Evolutionary conservation across 495 filamentous ascomycete genomes (phyloP).

Genomic region (Corynascus novoguineensis): DNA sequence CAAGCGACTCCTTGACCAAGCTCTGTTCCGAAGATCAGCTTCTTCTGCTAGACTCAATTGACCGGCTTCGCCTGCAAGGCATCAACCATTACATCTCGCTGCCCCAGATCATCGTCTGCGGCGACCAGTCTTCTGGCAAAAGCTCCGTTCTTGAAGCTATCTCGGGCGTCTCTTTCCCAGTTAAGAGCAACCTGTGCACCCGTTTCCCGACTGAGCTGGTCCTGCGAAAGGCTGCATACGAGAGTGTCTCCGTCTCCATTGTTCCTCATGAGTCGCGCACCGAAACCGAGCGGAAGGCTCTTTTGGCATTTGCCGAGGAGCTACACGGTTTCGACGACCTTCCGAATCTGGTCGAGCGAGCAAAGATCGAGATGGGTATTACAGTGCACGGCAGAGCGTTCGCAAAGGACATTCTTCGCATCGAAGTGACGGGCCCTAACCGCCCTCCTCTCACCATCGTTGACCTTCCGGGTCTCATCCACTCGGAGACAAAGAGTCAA

Average conservation of each 20-base stretch:
- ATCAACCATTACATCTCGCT: slow-evolving; percentile 53
- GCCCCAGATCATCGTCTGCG: slow-evolving; percentile 65
- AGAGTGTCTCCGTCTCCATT: slow-evolving; percentile 42
- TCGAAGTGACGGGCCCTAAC: slow-evolving; percentile 60
- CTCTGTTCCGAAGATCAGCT: slow-evolving; percentile 40
- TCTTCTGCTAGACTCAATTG: slow-evolving; percentile 52
- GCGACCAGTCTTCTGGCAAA: slow-evolving; percentile 65
- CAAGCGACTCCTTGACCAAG: slow-evolving; percentile 21
- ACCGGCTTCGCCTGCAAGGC: slow-evolving; percentile 50
- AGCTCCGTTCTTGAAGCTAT: slow-evolving; percentile 70
- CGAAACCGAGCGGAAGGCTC: slow-evolving; percentile 20
- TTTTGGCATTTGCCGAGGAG: slow-evolving; percentile 22
- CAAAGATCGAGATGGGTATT: slow-evolving; percentile 30
- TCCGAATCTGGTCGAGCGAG: slow-evolving; percentile 41
- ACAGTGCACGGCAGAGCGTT: slow-evolving; percentile 40
- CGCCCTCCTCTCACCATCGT: slow-evolving; percentile 63
- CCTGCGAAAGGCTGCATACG: slow-evolving; percentile 37
- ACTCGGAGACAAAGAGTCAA: slow-evolving; percentile 47
- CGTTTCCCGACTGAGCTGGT: slow-evolving; percentile 62
- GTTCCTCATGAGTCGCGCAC: slow-evolving; percentile 30
- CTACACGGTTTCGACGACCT: slow-evolving; percentile 34
- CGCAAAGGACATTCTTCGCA: slow-evolving; percentile 58
- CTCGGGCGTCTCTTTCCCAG: slow-evolving; percentile 62
- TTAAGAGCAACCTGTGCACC: slow-evolving; percentile 57
- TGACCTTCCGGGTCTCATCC: slow-evolving; percentile 62